phyloP scores from a whole-genome alignment of 805 yeast genomes.

The Schizosaccharomyces octosporus region DNA sequence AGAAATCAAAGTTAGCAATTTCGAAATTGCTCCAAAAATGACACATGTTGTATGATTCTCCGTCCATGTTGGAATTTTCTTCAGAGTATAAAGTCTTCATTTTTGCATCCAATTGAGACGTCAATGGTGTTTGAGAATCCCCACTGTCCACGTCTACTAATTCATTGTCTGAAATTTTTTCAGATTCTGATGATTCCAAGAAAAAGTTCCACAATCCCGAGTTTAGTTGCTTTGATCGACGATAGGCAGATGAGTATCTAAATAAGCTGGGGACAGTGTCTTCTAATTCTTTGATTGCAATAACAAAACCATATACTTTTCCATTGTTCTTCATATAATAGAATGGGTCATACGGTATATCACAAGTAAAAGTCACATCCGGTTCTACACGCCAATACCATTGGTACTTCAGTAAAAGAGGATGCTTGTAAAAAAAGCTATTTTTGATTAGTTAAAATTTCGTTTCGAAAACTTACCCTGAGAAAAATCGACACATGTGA shows the following conservation, averaged over 20 bases:
- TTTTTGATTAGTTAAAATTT: neutral
- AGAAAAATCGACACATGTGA: conserved; percentile 83
- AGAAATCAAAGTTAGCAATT: conserved; percentile 61
- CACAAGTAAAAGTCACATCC: conserved; percentile 71
- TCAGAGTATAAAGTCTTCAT: conserved; percentile 3
- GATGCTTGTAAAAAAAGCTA: conserved; percentile 46
- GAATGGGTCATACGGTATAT: conserved; percentile 78
- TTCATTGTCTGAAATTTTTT: too few relatives aligned
- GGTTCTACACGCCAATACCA: conserved; percentile 98
- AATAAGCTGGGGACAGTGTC: conserved; percentile 68
- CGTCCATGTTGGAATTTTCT: conserved; percentile 33
- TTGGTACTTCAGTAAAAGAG: conserved; percentile 39
- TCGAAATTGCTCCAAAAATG: conserved; percentile 81
- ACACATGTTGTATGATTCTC: conserved; percentile 56
- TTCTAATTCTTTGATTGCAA: conserved; percentile 49
- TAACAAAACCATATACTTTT: conserved; percentile 68
- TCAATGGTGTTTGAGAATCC: neutral
- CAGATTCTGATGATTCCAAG: conserved; percentile 11
- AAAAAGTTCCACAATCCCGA: conserved; percentile 50
- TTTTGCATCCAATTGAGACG: neutral
- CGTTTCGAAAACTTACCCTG: conserved; percentile 23
- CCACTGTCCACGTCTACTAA: too few relatives aligned
- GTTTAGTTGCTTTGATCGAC: conserved; percentile 22
- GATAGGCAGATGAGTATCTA: conserved; percentile 41
- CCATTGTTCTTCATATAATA: conserved; percentile 41